A percentile compares a stretch with the other conserved stretches of the same genome.
phyloP scores from a whole-genome alignment of 495 filamentous ascomycete genomes.

The Elasticomyces elasticus region DNA sequence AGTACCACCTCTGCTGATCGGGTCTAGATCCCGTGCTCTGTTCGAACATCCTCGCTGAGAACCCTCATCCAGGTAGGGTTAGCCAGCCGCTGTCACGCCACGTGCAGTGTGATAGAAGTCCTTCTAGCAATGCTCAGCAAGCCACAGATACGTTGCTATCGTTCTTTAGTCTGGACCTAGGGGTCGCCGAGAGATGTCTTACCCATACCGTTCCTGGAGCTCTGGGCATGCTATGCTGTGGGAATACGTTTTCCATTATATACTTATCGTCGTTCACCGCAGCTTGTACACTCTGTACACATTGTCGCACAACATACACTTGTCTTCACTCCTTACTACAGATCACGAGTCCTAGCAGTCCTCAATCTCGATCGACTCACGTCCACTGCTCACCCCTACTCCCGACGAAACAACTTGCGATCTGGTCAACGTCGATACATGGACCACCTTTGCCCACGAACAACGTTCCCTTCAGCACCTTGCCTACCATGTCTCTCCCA shows the following conservation, averaged over 20 bases:
- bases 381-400: no score
- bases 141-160: neutral
- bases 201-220: neutral
- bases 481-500: slow-evolving; percentile 6
- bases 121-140: neutral
- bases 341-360: no score
- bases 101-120: neutral
- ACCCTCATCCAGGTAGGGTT: no score
- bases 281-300: no score
- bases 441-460: slow-evolving; percentile 3
- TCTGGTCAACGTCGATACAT: neutral
- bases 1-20: neutral
- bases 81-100: no score
- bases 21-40: neutral
- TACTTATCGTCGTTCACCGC: no score
- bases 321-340: no score
- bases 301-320: no score
- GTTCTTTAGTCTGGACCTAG: neutral
- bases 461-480: neutral
- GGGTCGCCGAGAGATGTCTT: neutral
- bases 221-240: neutral
- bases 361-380: no score
- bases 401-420: no score
- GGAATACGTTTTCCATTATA: neutral
- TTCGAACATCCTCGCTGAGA: no score